Evolutionary conservation across 441 rosid genomes (phyloP), one percentile per base, ranked within the genome.

Genomic region (Eruca vesicaria): DNA sequence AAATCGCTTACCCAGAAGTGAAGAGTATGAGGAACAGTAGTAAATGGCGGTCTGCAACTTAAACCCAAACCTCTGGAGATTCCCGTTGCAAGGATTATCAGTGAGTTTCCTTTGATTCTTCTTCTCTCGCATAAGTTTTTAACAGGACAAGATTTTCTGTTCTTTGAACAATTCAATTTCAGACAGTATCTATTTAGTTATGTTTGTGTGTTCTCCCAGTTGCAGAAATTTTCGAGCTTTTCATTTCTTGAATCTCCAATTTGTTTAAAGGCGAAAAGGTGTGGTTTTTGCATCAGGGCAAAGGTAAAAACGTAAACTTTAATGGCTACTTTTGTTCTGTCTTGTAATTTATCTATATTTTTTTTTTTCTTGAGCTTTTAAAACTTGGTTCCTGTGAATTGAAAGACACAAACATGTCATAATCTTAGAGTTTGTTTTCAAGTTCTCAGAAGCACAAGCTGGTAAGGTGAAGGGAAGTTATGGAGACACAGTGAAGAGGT

Each of bases 401-500:
- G 43, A 61, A 21, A 53, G 31, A 19, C n/a, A 26, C 19, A 32
- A n/a, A 69, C 78, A 81, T 88, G 79, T 55, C 31, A 58, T 63
- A 32, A 41, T 62, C 12, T 18, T 72, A 61, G 14, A 19, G 7
- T 18, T 29, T 29, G n/a, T 67, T 56, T 48, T 78, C 77, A 84
- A 79, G 78, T 77, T 86, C 68, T 81, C 31, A 62, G 73, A 58
- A 71, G 75, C 63, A 59, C 78, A 68, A 75, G 65, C 75, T 2
- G 76, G 71, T 63, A 69, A 78, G 32, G 33, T 63, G 2, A 43
- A 76, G 6, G 26, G 63, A 64, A 59, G 66, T 79, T 66, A 76
- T 45, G 76, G 36, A 72, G 75, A 60, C 68, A 72, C 75, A 65
- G 78, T 67, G 69, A 78, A 82, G 79, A 82, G 80, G 82, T 70